These are phyloP conservation scores for Wilhelminamyces savonicus DNA, from an alignment of 805 yeast genomes.

Conservation along the genomic window DNA sequence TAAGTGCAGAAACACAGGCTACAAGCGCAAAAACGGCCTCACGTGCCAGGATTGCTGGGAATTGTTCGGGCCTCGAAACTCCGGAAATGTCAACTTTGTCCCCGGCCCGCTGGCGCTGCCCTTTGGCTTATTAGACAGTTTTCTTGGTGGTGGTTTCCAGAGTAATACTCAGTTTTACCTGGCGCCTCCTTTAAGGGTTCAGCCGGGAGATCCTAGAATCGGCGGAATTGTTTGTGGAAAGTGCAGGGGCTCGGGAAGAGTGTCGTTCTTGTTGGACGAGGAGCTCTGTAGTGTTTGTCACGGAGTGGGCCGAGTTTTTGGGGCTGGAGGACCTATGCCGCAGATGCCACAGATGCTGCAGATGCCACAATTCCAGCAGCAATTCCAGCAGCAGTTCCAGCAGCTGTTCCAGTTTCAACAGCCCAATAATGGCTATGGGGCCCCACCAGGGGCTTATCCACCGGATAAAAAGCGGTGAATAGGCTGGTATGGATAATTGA, in stretches of 20 bases:
- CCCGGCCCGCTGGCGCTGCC: slow-evolving; percentile 7
- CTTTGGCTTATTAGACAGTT: neutral
- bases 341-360: neutral
- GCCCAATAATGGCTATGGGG: too few relatives aligned
- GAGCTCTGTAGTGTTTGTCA: slow-evolving; percentile 59
- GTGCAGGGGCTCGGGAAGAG: slow-evolving; percentile 62
- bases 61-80: slow-evolving; percentile 45
- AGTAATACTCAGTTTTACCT: neutral
- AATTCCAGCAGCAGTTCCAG: too few relatives aligned
- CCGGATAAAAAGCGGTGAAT: too few relatives aligned
- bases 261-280: slow-evolving; percentile 50
- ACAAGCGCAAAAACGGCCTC: slow-evolving; percentile 52
- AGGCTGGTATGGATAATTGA: too few relatives aligned
- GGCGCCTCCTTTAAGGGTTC: slow-evolving; percentile 38
- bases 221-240: slow-evolving; percentile 73
- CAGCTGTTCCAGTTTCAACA: too few relatives aligned
- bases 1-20: slow-evolving; percentile 73
- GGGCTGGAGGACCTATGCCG: neutral
- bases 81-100: slow-evolving; percentile 4
- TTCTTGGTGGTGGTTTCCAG: neutral
- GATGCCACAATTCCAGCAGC: too few relatives aligned
- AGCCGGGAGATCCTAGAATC: slow-evolving; percentile 70
- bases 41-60: slow-evolving; percentile 70
- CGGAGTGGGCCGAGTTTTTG: slow-evolving; percentile 56
- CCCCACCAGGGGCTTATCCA: too few relatives aligned